Conservation (phyloP, 768 basidiomycete genomes). For the Amanita rimosa region DNA sequence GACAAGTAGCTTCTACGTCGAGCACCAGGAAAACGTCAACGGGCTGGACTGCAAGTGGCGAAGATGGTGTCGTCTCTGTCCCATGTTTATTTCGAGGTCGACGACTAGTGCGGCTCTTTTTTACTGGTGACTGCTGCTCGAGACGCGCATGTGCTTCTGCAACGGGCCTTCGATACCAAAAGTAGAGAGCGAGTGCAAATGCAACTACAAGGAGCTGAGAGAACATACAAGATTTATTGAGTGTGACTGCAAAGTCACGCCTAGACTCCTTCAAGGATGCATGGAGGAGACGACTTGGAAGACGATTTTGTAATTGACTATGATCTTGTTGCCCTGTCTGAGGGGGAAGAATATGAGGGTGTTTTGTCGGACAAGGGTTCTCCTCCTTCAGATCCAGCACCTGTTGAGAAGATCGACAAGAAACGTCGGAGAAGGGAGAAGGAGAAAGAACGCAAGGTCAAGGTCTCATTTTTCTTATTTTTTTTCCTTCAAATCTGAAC, state of each 20-base stretch:
- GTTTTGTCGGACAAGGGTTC: slow-evolving; percentile 19
- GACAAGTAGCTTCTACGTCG: slow-evolving; percentile 85
- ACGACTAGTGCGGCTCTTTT: background rate
- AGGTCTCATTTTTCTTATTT: slow-evolving; percentile 28
- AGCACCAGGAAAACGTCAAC: slow-evolving; percentile 80
- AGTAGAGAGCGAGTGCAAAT: background rate
- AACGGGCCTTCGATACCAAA: background rate
- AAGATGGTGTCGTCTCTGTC: background rate
- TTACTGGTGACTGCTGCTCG: background rate
- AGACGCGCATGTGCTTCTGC: background rate
- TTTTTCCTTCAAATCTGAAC: background rate
- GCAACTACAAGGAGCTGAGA: background rate
- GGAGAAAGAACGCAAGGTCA: slow-evolving; percentile 62
- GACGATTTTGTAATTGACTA: slow-evolving; percentile 74
- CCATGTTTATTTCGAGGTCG: slow-evolving; percentile 2
- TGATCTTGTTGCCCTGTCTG: slow-evolving; percentile 44
- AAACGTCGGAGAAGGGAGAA: slow-evolving; percentile 67
- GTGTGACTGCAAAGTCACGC: background rate
- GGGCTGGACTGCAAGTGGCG: slow-evolving; percentile 24
- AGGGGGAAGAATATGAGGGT: slow-evolving; percentile 39
- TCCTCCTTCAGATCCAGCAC: slow-evolving; percentile 9
- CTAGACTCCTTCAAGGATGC: slow-evolving; percentile 16
- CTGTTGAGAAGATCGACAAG: slow-evolving; percentile 27
- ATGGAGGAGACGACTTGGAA: slow-evolving; percentile 68
- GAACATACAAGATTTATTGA: background rate